These are phyloP conservation scores for Selenicereus undatus DNA, from an alignment of 148 eudicot species.

Conservation along the genomic window DNA sequence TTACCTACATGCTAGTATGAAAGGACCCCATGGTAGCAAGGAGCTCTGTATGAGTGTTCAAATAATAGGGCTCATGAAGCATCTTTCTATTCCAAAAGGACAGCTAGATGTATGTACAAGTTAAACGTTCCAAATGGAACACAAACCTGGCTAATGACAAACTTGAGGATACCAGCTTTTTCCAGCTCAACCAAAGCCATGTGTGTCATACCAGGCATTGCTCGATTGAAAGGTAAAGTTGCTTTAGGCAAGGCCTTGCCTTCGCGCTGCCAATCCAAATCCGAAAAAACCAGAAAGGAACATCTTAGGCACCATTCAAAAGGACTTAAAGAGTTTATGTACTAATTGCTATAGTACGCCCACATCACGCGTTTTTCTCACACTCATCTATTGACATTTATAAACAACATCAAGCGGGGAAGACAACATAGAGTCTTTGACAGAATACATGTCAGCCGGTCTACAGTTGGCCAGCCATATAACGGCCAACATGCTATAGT, in stretches of 20 bases:
- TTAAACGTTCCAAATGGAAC: neutral
- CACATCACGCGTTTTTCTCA: neutral
- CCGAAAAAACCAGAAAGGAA: constrained; percentile 10
- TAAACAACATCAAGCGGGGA: neutral
- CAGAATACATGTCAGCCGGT: neutral
- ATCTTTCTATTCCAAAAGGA: neutral
- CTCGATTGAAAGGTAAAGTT: constrained; percentile 91
- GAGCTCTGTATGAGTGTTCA: neutral
- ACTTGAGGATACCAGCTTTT: constrained; percentile 79
- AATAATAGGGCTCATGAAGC: neutral
- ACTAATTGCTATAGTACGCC: neutral
- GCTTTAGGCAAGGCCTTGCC: constrained; percentile 81
- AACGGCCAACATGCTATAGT: neutral
- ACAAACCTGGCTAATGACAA: constrained; percentile 85
- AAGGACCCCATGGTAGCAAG: neutral
- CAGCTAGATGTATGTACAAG: neutral
- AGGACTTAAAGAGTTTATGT: neutral
- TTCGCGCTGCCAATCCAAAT: constrained; percentile 42
- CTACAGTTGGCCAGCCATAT: neutral
- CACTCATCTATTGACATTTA: neutral
- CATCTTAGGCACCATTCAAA: neutral
- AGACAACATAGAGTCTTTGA: neutral
- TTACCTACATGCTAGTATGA: neutral
- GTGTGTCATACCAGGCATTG: constrained; percentile 87
- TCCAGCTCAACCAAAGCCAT: constrained; percentile 95